Evolutionary conservation across 257 asterid species (phyloP).

Genomic region (Dorcoceras hygrometricum): DNA sequence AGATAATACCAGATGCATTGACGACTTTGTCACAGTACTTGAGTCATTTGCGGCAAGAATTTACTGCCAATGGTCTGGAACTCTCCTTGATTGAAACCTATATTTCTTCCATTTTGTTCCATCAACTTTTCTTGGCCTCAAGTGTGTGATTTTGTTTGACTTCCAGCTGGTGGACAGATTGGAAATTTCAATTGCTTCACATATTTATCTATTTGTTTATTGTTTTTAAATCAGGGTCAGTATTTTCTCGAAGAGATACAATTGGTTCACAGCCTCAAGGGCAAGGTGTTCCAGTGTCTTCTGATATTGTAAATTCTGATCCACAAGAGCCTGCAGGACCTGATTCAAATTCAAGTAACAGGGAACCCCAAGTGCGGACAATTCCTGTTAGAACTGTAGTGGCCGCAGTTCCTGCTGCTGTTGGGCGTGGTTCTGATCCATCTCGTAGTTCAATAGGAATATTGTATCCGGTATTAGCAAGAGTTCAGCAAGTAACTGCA

Average conservation of each 20-base stretch:
- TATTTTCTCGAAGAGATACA: constrained; percentile 71
- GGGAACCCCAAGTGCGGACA: constrained; percentile 54
- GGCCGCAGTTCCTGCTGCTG: constrained; percentile 56
- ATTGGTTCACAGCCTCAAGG: constrained; percentile 49
- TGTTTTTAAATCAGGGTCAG: constrained; percentile 44
- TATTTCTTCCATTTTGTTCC: background rate
- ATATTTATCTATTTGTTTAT: background rate
- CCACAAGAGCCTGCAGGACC: constrained; percentile 40
- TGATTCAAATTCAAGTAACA: constrained; percentile 36
- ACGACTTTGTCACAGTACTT: constrained; percentile 72
- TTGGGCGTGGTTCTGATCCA: constrained; percentile 48
- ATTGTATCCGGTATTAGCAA: constrained; percentile 71
- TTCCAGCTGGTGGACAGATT: constrained; percentile 49
- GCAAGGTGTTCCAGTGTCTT: constrained; percentile 45
- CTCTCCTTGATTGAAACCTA: constrained; percentile 23
- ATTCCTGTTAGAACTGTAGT: constrained; percentile 61
- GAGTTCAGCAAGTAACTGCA: constrained; percentile 54
- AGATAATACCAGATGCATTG: constrained; percentile 79
- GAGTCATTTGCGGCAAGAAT: constrained; percentile 74
- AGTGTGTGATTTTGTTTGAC: constrained; percentile 24
- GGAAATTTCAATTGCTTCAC: constrained; percentile 23
- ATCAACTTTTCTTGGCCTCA: background rate
- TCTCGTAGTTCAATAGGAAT: constrained; percentile 72
- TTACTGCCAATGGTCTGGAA: constrained; percentile 52
- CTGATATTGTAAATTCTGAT: constrained; percentile 38